Percentiles rank a stretch among this genome's conserved stretches.
These are phyloP conservation scores for Hemileia vastatrix DNA, from an alignment of 1,284 basidiomycete genomes.

Conservation along the genomic window DNA sequence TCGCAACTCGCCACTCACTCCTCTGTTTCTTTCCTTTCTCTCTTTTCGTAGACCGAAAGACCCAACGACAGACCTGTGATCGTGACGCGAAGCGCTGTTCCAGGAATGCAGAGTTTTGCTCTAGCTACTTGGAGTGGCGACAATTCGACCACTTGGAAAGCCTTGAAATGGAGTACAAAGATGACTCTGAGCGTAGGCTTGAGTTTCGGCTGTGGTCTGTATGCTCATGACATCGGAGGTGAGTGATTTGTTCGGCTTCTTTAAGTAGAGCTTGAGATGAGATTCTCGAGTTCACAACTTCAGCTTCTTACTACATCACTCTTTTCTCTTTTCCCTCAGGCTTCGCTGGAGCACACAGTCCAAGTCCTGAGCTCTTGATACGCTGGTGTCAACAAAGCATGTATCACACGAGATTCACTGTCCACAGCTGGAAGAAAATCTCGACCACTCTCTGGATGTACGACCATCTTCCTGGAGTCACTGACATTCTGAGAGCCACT, in stretches of 20 bases:
- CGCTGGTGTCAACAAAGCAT: constrained; percentile 28
- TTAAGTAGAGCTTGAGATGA: too few species aligned
- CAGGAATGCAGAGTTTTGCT: constrained; percentile 28
- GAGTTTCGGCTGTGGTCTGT: constrained; percentile 25
- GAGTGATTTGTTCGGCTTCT: too few species aligned
- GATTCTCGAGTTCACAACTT: background rate
- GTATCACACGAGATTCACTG: constrained; percentile 28
- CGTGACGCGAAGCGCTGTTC: constrained; percentile 27
- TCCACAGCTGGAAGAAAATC: constrained; percentile 28
- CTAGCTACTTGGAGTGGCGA: constrained; percentile 28
- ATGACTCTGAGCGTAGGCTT: constrained; percentile 25
- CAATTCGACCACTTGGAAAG: constrained; percentile 28
- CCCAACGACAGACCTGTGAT: constrained; percentile 24
- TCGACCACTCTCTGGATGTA: constrained; percentile 32
- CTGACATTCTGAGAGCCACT: constrained; percentile 14
- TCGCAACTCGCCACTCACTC: background rate
- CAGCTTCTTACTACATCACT: background rate
- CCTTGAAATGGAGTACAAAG: constrained; percentile 26
- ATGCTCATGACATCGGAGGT: constrained; percentile 30
- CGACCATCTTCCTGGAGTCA: constrained; percentile 7
- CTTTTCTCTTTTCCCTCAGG: constrained; percentile 3
- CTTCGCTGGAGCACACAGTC: constrained; percentile 28
- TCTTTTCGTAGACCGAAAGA: background rate
- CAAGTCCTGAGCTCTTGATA: constrained; percentile 25
- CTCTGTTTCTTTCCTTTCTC: background rate